Conservation (phyloP, 2,329 filamentous ascomycete genomes). For the Graphiopsis chlorocephala region DNA sequence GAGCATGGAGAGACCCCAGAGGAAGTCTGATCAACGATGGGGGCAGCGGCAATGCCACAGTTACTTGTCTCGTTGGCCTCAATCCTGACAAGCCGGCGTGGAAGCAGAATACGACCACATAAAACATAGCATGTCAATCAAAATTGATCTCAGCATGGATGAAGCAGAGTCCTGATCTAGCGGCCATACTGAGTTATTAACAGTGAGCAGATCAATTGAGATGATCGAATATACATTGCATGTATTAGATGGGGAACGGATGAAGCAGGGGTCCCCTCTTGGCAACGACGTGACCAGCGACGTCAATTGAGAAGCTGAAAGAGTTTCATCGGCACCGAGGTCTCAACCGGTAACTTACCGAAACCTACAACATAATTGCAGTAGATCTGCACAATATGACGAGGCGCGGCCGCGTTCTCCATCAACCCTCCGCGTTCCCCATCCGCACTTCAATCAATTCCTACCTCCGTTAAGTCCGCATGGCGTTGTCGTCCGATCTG, state of each 20-base stretch:
- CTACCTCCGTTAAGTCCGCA: background rate
- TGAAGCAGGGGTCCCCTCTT: background rate
- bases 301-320: background rate
- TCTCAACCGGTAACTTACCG: background rate
- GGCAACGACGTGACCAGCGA: background rate
- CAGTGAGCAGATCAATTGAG: background rate
- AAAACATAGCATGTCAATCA: background rate
- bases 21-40: constrained; percentile 32
- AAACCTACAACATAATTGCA: background rate
- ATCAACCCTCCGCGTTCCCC: background rate
- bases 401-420: background rate
- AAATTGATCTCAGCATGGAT: no score
- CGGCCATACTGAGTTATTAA: background rate
- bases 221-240: background rate
- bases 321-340: background rate
- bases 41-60: constrained; percentile 34
- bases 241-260: no score
- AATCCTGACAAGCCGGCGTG: constrained; percentile 24
- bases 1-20: constrained; percentile 15
- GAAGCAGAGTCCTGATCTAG: background rate
- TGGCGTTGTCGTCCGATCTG: background rate
- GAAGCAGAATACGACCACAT: constrained; percentile 15
- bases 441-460: background rate
- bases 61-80: constrained; percentile 36
- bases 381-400: background rate